Evolutionary conservation across 176 grass and related monocot genomes (phyloP).

Genomic region (Oropetium thomaeum): DNA sequence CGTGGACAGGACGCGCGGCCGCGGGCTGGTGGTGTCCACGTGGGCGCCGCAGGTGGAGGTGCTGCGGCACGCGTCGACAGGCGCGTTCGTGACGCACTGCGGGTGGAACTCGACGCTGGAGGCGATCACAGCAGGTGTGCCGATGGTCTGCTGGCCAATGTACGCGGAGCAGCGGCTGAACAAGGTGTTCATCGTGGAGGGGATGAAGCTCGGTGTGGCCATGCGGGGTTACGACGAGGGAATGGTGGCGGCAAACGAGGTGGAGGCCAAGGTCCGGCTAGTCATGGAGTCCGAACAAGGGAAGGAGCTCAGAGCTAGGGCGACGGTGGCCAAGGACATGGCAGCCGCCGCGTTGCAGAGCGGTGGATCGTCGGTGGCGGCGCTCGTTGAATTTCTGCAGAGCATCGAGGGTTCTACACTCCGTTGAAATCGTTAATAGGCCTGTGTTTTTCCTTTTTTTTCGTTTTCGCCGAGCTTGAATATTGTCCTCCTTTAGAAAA

Average conservation of each 20-base stretch:
- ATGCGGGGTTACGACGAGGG: slow-evolving; percentile 58
- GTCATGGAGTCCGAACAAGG: slow-evolving; percentile 64
- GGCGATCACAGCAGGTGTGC: slow-evolving; percentile 52
- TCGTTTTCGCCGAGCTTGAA: not conserved
- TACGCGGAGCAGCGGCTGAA: slow-evolving; percentile 84
- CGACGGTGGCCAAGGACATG: not conserved
- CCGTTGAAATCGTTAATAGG: not conserved
- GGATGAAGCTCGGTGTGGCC: slow-evolving; percentile 45
- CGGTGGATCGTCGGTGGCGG: slow-evolving; percentile 25
- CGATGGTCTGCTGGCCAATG: slow-evolving; percentile 73
- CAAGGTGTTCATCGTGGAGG: slow-evolving; percentile 64
- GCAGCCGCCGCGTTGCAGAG: not conserved
- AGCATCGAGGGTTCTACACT: not conserved
- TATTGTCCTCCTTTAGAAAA: too few species aligned
- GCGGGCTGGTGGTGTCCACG: slow-evolving; percentile 52
- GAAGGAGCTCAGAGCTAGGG: slow-evolving; percentile 22
- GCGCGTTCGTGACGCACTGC: slow-evolving; percentile 67
- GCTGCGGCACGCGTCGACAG: slow-evolving; percentile 52
- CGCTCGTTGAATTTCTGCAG: slow-evolving; percentile 11
- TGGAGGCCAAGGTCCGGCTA: slow-evolving; percentile 51
- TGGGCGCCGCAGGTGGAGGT: slow-evolving; percentile 74
- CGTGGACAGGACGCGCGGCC: slow-evolving; percentile 48
- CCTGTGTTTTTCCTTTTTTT: not conserved
- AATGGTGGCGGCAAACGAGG: slow-evolving; percentile 35
- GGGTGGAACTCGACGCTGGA: slow-evolving; percentile 83